Percentiles rank a stretch among this genome's conserved stretches.
Conservation (phyloP, 495 filamentous ascomycete species). For the Ascodesmis nigricans region DNA sequence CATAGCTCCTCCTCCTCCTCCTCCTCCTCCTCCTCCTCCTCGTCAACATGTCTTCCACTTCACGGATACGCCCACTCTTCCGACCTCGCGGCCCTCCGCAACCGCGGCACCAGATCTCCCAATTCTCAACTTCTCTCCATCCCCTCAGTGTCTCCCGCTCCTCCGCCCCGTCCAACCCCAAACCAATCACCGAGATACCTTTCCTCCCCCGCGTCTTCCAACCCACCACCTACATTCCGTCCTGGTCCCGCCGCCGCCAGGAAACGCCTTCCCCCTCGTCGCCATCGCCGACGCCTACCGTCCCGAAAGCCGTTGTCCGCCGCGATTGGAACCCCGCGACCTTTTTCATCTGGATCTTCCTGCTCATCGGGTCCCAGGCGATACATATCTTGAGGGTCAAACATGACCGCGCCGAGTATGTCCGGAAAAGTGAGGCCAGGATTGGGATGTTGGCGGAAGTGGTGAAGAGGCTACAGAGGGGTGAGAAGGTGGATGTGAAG, state of each 20-base stretch:
- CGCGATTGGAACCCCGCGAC: conserved; percentile 85
- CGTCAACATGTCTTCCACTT: too few relatives aligned
- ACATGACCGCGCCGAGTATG: conserved; percentile 48
- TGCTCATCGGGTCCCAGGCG: conserved; percentile 80
- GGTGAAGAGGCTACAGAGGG: conserved; percentile 55
- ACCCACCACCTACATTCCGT: conserved; percentile 8
- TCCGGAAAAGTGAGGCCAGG: conserved; percentile 52
- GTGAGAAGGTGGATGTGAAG: conserved; percentile 82
- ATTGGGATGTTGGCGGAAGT: conserved; percentile 61
- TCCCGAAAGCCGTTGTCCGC: conserved; percentile 26
- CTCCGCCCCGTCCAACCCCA: too few relatives aligned
- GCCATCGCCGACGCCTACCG: conserved; percentile 2
- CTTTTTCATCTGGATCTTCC: conserved; percentile 73
- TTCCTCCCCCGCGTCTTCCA: conserved; percentile 15
- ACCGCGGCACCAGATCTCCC: too few relatives aligned
- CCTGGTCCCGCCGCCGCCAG: conserved; percentile 5
- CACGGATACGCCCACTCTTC: too few relatives aligned
- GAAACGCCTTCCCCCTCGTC: too few relatives aligned
- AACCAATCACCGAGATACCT: conserved; percentile 3
- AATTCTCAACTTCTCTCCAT: too few relatives aligned
- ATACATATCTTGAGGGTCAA: conserved; percentile 73
- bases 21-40: too few relatives aligned
- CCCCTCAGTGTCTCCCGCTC: too few relatives aligned
- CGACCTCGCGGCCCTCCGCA: too few relatives aligned
- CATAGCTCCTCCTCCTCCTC: too few relatives aligned